These are phyloP conservation scores for Cytospora paraplurivora DNA, from an alignment of 2,329 filamentous ascomycete species.

Conservation along the genomic window DNA sequence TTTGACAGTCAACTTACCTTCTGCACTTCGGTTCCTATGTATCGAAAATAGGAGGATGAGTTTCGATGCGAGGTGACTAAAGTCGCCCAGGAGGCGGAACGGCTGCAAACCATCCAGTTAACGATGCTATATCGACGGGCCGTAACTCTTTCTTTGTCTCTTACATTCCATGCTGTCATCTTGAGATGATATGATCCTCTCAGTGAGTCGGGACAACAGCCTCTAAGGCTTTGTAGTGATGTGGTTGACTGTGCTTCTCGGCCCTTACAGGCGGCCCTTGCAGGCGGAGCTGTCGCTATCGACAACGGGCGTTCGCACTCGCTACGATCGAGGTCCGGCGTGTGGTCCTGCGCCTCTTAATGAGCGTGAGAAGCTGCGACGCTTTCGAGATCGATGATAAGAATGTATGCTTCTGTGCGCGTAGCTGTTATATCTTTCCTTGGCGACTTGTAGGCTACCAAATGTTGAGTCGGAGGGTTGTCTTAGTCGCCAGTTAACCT, in stretches of 20 bases:
- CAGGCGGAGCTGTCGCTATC: slow-evolving; percentile 1
- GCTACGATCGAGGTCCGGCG: neutral
- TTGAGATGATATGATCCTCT: neutral
- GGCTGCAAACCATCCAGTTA: slow-evolving; percentile 41
- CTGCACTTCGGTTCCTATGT: slow-evolving; percentile 82
- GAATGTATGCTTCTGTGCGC: neutral
- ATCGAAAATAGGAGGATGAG: slow-evolving; percentile 89
- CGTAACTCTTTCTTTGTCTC: neutral
- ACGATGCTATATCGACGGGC: no score
- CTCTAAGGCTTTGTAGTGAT: neutral
- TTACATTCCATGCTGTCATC: slow-evolving; percentile 33
- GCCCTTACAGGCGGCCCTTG: slow-evolving; percentile 9
- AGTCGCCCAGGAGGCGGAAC: slow-evolving; percentile 79
- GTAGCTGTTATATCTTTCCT: neutral
- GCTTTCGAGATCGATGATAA: neutral
- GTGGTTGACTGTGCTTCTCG: neutral
- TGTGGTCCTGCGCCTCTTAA: neutral
- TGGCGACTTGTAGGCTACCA: neutral
- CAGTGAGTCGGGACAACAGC: neutral
- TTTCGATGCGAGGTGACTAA: slow-evolving; percentile 85
- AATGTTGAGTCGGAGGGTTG: slow-evolving; percentile 2
- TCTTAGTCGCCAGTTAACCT: slow-evolving; percentile 7
- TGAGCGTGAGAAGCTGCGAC: neutral
- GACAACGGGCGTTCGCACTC: neutral
- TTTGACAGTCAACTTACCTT: slow-evolving; percentile 55